A percentile compares a stretch with the other conserved stretches of the same genome.
phyloP scores from a whole-genome alignment of 768 basidiomycete genomes.

The Mycena chlorophos region DNA sequence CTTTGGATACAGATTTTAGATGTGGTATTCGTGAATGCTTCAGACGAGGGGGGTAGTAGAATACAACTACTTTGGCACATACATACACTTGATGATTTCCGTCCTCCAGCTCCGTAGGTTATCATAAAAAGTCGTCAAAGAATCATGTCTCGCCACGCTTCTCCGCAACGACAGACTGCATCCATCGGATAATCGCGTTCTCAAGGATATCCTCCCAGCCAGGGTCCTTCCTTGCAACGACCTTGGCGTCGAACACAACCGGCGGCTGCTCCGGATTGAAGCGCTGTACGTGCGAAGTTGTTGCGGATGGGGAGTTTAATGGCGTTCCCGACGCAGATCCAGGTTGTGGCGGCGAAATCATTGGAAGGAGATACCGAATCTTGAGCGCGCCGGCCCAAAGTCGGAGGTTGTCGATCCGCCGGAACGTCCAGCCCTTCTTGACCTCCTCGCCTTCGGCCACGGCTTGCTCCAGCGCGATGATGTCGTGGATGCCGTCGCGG shows the following conservation, averaged over 20 bases:
- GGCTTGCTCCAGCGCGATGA: constrained; percentile 62
- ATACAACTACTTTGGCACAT: background rate
- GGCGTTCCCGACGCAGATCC: constrained; percentile 27
- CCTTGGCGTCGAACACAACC: constrained; percentile 68
- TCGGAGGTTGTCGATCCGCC: constrained; percentile 82
- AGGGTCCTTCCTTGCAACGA: constrained; percentile 69
- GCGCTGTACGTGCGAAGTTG: constrained; percentile 32
- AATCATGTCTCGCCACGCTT: constrained; percentile 40
- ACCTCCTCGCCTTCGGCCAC: constrained; percentile 35
- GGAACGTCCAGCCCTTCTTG: constrained; percentile 77
- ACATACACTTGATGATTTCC: background rate
- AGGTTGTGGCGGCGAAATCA: constrained; percentile 52
- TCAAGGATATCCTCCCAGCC: constrained; percentile 87
- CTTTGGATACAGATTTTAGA: constrained; percentile 18
- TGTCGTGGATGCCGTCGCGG: constrained; percentile 75
- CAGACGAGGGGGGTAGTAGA: background rate
- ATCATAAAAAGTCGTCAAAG: background rate
- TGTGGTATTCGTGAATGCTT: background rate
- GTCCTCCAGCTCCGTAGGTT: background rate
- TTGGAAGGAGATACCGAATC: constrained; percentile 74
- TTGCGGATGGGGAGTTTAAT: constrained; percentile 27
- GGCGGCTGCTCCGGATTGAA: constrained; percentile 45
- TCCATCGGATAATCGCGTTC: constrained; percentile 61
- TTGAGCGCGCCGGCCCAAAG: constrained; percentile 86
- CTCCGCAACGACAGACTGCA: constrained; percentile 68